Evolutionary conservation across 352 stramenopile species (phyloP), one percentile per base, ranked within the genome.

Genomic region (Globisporangium cederbergense): DNA sequence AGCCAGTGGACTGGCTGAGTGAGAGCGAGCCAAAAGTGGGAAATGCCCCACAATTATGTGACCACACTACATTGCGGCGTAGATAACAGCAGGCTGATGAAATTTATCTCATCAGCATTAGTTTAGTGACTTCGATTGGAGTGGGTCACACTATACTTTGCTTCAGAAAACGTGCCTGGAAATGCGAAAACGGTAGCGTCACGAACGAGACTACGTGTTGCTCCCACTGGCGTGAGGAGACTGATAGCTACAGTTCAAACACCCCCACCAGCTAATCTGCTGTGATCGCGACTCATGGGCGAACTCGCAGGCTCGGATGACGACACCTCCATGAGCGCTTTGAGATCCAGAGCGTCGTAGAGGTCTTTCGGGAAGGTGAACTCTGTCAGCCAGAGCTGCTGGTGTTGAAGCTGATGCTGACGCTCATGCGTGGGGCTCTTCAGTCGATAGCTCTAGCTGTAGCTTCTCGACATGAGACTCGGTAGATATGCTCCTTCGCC

Each of bases 261-360:
- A 43, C 38, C 22, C 11, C 49, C 20, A 13, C 25, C 18, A n/a
- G 50, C 11, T 40, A 1, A 16, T 43, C 4, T 58, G n/a, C 10
- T 32, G 13, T 20, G 8, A 7, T 51, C 60, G 10, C 45, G 58
- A 46, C 9, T 68, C 69, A 16, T 20, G n/a, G 11, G 69, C 61
- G 47, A 78, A 70, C 63, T 74, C 69, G 43, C 36, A 58, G 53
- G 38, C n/a, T 60, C 59, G 5, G 52, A 71, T 14, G 64, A 68
- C 45, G 73, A 62, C 3, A 58, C 54, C 4, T 18, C 38, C 7
- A 63, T 63, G 25, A 81, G 50, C 49, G 53, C 65, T 60, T 78
- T 65, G 2, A 78, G 60, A 64, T 81, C 74, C 63, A 73, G 56
- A 13, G 60, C 60, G 47, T 63, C 66, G 56, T 78, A 78, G 10